Evolutionary conservation across 2,329 filamentous ascomycete species (phyloP), one percentile per base, ranked within the genome.

Genomic region (Plenodomus tracheiphilus): DNA sequence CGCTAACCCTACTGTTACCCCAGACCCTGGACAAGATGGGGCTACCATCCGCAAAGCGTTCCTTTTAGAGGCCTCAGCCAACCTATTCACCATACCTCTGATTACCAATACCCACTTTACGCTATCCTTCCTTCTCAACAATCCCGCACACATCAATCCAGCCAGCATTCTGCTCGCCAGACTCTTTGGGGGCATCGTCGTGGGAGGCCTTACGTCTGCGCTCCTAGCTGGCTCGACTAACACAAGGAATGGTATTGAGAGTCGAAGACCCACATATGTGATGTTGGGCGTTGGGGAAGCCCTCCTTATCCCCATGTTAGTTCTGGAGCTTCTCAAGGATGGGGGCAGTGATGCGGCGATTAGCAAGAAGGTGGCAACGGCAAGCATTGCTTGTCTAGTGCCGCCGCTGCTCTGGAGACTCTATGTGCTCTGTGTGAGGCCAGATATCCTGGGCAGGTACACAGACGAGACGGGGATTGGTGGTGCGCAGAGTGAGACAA

Each of bases 11-110:
- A 34, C n/a, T 17, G 56, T 64, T 22, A 53, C 34, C 20, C 56
- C 59, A 2, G 48, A 58, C 15, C 51, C 58, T 4, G n/a, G 36
- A 4, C 25, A 50, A 9, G 38, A 46, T 21, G 56, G 51, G 40
- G 61, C 61, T 9, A 55, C 38, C n/a, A 62, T 65, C 47, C 59
- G 62, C 42, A 64, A 58, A 44, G 64, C 64, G 34, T 66, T 66
- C 35, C 47, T 66, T 21, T 30, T 57, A 15, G 64, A 66, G 55
- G 64, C 59, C 32, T 42, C 60, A 37, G 59, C 59, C 18, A 65
- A 65, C 21, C 58, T 66, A 46, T 64, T 64, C 51, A 63, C 56
- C 9, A 54, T 64, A 7, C 64, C 59, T 7, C 49, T 65, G 3
- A 56, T 65, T 19, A 64, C 59, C 17, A 51, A 66, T 30, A 62